Base-by-base conservation (phyloP, 139 green algal genomes). In the Tetraselmis chui region DNA sequence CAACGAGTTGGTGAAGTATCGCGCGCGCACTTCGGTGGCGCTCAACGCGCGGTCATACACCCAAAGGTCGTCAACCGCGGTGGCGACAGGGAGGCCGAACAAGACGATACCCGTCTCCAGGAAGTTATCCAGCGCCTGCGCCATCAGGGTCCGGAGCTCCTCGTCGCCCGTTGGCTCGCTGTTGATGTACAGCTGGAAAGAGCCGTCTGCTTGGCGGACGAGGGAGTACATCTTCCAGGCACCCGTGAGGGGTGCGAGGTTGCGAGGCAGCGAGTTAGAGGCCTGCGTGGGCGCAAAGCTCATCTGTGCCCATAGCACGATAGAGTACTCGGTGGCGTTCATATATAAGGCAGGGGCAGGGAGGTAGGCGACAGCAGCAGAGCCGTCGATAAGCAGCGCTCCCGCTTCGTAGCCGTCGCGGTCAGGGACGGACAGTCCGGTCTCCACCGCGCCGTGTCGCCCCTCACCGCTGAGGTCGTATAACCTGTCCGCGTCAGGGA, bases 21-120 rank as follows among this genome's bases (percentile, higher is more conserved):
- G 30, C 25, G 30, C 30, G 18, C 18, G 29, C 11, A 86, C 74
- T 78, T 86, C 83, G 26, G 28, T 29, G 22, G 77, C 25, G 22
- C 26, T 32, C 2, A 86, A 78, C 23, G 29, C 59, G 5, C 83
- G 77, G 27, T 27, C 27, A 23, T 80, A 86, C 23, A 86, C 31
- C 78, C 78, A 86, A 2, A 86, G 23, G n/a, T 86, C 83, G 30
- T 83, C 83, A 2, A 86, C 30, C 26, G 45, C 45, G 11, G 25
- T 80, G 82, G 79, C 29, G 23, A 1, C 28, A 28, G 24, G 26
- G 30, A 32, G 26, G 2, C n/a, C 23, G 29, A 45, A 32, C 28
- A 78, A 11, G 1, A 28, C 79, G 2, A 32, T 32, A 24, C 75
- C 22, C 26, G 24, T 31, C 74, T 26, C 2, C 83, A 30, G 25